Base-by-base conservation (phyloP, 2,329 filamentous ascomycete species). In the Ophiocordyceps camponoti-leonardi region DNA sequence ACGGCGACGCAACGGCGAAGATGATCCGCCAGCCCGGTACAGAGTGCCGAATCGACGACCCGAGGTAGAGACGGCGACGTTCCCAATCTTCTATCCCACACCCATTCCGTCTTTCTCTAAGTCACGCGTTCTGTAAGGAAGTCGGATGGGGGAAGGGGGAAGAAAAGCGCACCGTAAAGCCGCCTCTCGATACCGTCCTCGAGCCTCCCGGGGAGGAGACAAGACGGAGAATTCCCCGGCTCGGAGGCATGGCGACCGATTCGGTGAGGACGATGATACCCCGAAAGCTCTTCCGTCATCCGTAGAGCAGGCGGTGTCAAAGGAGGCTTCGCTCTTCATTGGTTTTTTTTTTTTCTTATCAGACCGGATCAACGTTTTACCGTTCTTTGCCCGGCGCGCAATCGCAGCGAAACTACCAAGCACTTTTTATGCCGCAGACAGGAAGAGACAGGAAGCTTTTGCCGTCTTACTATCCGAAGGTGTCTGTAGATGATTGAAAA, bases 211-310 rank as follows among this genome's bases (percentile, higher is more conserved):
- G 51, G 40, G 61, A 59, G 50, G 63, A 58, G 46, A 65, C 49
- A 45, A 63, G 61, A 51, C 62, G 61, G 52, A 61, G 57, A 53
- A 66, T 58, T 55, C 64, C 66, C 64, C 65, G 64, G 50, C 66
- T 67, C 47, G 65, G 64, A 55, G 69, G 61, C 66, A 69, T 69
- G 48, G 52, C 61, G 58, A 51, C 55, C 54, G 49, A 44, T 44
- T 50, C 20, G 39, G 30, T 4, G 31, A 28, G 30, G 45, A 35
- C 20, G 46, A 31, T 43, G 49, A 49, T 45, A 51, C 10, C 6
- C 35, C 35, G 20, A 11, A 33, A 10, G 6, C 2, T n/a, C 10
- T 5, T 33, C 31, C 11, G 31, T n/a, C 11, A n/a, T n/a, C n/a
- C n/a, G n/a, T n/a, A n/a, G 31, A 33, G 31, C 31, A n/a, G 31